Conservation (phyloP, 768 basidiomycete species). For the Leccinum rimulosum region DNA sequence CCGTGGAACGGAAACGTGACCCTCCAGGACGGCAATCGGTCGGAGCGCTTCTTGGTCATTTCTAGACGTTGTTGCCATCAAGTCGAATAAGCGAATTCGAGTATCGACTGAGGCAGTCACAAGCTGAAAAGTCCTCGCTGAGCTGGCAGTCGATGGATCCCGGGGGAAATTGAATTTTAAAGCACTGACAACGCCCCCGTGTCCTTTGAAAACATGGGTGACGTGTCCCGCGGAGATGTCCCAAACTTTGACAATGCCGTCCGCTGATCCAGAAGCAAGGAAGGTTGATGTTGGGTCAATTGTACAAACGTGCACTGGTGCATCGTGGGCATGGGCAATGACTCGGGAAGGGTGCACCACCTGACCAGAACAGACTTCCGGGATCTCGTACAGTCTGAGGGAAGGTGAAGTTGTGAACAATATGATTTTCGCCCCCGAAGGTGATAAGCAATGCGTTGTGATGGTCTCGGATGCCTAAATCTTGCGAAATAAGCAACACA, state of each 20-base stretch:
- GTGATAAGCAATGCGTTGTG: constrained; percentile 80
- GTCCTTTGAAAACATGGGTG: constrained; percentile 94
- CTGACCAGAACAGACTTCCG: constrained; percentile 44
- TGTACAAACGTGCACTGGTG: constrained; percentile 88
- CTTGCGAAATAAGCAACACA: not conserved
- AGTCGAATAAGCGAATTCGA: constrained; percentile 87
- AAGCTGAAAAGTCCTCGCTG: constrained; percentile 65
- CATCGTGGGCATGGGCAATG: constrained; percentile 83
- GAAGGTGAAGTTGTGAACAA: constrained; percentile 80
- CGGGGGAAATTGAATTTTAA: constrained; percentile 79
- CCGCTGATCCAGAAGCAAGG: constrained; percentile 93
- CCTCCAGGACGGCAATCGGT: constrained; percentile 83
- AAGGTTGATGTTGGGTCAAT: constrained; percentile 85
- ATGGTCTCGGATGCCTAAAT: constrained; percentile 80
- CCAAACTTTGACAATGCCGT: constrained; percentile 97
- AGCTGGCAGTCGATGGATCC: constrained; percentile 48
- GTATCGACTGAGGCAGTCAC: constrained; percentile 92
- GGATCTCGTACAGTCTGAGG: constrained; percentile 82
- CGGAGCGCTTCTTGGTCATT: constrained; percentile 55
- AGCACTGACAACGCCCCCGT: constrained; percentile 96
- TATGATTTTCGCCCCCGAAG: constrained; percentile 68
- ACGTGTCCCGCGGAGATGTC: constrained; percentile 82
- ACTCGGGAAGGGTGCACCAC: constrained; percentile 69
- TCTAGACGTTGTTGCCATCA: constrained; percentile 62
- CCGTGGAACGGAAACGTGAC: constrained; percentile 92